Percentiles rank a stretch among this genome's conserved stretches.
These are phyloP conservation scores for Penicillium maclennaniae DNA, from an alignment of 495 filamentous ascomycete species.

Conservation along the genomic window DNA sequence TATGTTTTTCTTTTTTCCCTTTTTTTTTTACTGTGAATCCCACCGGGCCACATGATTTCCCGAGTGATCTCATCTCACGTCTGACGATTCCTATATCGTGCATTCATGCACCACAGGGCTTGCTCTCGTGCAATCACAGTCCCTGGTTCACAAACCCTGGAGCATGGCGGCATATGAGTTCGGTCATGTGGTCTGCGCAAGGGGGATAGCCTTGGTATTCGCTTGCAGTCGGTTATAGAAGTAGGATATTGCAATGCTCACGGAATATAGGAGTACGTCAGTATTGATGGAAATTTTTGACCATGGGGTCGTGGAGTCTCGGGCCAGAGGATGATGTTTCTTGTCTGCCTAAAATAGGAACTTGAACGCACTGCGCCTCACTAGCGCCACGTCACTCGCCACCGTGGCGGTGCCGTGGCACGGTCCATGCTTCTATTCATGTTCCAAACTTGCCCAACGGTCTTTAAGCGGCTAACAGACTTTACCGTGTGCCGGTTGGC, in stretches of 20 bases:
- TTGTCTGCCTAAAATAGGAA: conserved; percentile 13
- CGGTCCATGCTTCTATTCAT: not conserved
- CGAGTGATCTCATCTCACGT: conserved; percentile 24
- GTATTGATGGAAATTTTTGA: not conserved
- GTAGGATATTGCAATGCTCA: not conserved
- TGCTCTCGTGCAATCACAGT: conserved; percentile 14
- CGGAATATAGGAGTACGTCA: not conserved
- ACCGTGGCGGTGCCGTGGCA: conserved; percentile 4
- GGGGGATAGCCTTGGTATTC: not conserved
- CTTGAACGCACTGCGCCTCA: conserved; percentile 11
- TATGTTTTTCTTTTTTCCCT: not conserved
- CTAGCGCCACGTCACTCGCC: conserved; percentile 20
- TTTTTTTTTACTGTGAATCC: not conserved
- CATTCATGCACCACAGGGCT: conserved; percentile 5
- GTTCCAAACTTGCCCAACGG: not conserved
- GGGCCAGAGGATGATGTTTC: conserved; percentile 5
- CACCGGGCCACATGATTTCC: not conserved
- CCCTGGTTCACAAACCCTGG: conserved; percentile 14
- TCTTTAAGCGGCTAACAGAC: conserved; percentile 3
- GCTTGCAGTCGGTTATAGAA: conserved; percentile 4
- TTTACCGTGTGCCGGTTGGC: not conserved
- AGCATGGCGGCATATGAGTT: conserved; percentile 28
- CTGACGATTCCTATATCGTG: not conserved
- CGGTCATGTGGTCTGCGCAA: conserved; percentile 25
- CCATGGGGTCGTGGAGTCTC: not conserved